Conservation (phyloP, 441 rosid species). For the Populus hybrid region DNA sequence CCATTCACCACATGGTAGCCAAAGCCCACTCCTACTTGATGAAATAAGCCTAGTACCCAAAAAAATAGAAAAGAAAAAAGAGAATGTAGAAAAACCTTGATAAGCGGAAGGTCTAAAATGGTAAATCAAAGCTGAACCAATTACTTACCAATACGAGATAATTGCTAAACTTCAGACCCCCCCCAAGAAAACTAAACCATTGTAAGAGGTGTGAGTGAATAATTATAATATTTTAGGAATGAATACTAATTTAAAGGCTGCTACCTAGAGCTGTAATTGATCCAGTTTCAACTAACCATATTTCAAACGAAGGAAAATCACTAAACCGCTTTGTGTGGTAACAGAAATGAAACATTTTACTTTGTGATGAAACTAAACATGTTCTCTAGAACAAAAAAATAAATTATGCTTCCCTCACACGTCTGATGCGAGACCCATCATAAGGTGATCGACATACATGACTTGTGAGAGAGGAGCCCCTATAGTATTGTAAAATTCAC, state of each 20-base stretch:
- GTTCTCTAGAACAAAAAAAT: background rate
- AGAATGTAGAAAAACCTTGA: background rate
- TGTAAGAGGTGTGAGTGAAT: no score
- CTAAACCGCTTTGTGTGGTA: background rate
- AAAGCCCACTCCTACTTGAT: conserved; percentile 35
- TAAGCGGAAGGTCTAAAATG: background rate
- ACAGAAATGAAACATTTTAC: background rate
- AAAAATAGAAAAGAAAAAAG: background rate
- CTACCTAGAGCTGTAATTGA: background rate
- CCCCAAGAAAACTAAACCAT: background rate
- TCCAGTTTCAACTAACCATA: background rate
- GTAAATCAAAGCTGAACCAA: background rate
- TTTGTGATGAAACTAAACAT: background rate
- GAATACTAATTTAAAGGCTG: background rate
- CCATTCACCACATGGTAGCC: conserved; percentile 37
- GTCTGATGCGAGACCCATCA: background rate
- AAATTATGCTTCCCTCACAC: background rate
- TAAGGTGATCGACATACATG: background rate
- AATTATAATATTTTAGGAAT: background rate
- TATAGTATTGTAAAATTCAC: background rate
- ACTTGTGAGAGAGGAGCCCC: background rate
- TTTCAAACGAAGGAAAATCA: background rate
- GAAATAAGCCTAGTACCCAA: conserved; percentile 45
- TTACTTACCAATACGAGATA: conserved; percentile 1
- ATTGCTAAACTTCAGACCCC: background rate